These are phyloP conservation scores for Amanita polypyramis DNA, from an alignment of 768 basidiomycete species.

Conservation along the genomic window DNA sequence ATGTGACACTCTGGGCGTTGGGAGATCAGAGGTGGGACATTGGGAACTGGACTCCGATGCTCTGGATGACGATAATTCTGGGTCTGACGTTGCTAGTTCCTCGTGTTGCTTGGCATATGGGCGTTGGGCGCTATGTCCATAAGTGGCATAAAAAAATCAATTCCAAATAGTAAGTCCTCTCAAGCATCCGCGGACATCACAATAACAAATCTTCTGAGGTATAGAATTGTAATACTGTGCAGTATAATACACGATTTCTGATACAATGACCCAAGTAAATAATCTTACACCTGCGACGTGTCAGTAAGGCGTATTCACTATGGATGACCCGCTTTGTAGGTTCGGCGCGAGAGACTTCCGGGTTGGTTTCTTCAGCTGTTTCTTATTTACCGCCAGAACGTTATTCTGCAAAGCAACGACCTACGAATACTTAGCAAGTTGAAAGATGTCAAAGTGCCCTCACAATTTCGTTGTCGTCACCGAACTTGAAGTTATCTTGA, in stretches of 20 bases:
- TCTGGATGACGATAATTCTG: constrained; percentile 55
- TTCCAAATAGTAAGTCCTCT: not conserved
- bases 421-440: constrained; percentile 27
- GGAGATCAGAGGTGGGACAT: constrained; percentile 62
- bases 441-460: constrained; percentile 19
- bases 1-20: constrained; percentile 63
- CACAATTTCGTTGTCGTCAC: constrained; percentile 94
- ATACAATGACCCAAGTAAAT: not conserved
- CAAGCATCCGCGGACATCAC: not conserved
- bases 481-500: constrained; percentile 96
- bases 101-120: constrained; percentile 63
- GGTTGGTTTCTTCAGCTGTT: constrained; percentile 75
- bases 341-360: constrained; percentile 54
- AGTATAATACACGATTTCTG: not conserved
- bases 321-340: constrained; percentile 43
- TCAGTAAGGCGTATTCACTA: constrained; percentile 61
- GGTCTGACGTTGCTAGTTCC: constrained; percentile 62
- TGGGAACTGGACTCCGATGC: constrained; percentile 52
- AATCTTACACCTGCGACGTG: constrained; percentile 4
- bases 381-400: constrained; percentile 91
- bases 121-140: constrained; percentile 66
- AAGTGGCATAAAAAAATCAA: constrained; percentile 33
- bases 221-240: not conserved
- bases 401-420: constrained; percentile 94
- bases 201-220: not conserved